Base-by-base conservation (phyloP, 345 rosid genomes). In the Stellera chamaejasme region DNA sequence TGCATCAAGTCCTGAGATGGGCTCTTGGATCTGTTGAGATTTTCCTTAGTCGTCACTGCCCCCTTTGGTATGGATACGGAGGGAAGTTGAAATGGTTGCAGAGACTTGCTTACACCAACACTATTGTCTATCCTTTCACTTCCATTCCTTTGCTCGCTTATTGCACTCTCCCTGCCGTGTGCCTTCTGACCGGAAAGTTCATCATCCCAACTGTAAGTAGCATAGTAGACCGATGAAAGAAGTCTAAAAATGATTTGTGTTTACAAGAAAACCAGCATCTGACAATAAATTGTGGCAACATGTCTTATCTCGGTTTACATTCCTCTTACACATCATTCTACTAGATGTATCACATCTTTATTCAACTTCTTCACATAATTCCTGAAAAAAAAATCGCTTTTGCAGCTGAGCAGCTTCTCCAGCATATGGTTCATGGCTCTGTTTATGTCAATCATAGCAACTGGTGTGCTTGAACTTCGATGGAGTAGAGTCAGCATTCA, bases 1-100 rank as follows among this genome's bases (percentile, higher is more conserved):
- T 92, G 69, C 96, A 92, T 59, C 96, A 92, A 68, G 98, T 92
- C 59, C 87, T 92, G 68, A 67, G 98, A 64, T 88, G 98, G 96
- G 98, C 96, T 3, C 82, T 92, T 3, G 98, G 98, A 13, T 92
- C 98, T 11, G 90, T 92, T 10, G 98, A 88, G 69, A 92, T 92
- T 69, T 92, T 84, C 83, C 82, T 92, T 19, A 92, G 98, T 46
- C 92, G 92, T 15, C 96, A 92, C 48, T 88, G 98, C 63, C 96
- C 96, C 0, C 67, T 92, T 14, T 92, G 96, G 98, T 92, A 92
- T 70, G 98, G 87, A 6, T 92, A 79, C 66, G 98, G 87, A 51
- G 98, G 98, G 67, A 88, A 88, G 54, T 73, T 92, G 67, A 92
- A 92, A 73, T 79, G 79, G 74, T 93, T 92, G 0, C 87, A 92